Percentiles rank a stretch among this genome's conserved stretches.
Conservation (phyloP, 495 filamentous ascomycete species). For the Hypomontagnella submonticulosa region DNA sequence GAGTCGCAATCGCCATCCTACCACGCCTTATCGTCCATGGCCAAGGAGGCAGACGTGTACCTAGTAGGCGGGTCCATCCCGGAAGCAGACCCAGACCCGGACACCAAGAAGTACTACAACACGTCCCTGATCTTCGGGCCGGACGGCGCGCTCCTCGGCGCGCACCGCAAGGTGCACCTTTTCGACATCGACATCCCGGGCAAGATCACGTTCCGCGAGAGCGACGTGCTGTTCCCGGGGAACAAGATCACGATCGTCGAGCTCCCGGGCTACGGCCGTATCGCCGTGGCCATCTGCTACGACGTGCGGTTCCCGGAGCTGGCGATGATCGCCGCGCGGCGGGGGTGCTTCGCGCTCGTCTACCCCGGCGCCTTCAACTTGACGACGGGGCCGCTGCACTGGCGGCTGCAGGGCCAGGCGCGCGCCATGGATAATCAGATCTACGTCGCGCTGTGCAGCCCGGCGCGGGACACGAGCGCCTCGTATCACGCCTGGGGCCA, state of each 20-base stretch:
- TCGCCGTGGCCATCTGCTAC: slow-evolving; percentile 94
- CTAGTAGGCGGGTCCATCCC: slow-evolving; percentile 94
- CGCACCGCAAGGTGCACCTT: slow-evolving; percentile 94
- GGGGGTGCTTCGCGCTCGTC: slow-evolving; percentile 77
- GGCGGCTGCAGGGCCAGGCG: slow-evolving; percentile 83
- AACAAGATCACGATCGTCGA: slow-evolving; percentile 84
- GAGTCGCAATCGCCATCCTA: slow-evolving; percentile 78
- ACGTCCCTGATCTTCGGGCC: slow-evolving; percentile 87
- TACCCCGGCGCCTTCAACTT: slow-evolving; percentile 97
- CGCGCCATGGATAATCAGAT: slow-evolving; percentile 94
- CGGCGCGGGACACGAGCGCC: slow-evolving; percentile 80
- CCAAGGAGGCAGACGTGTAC: slow-evolving; percentile 77
- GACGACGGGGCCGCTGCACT: slow-evolving; percentile 92
- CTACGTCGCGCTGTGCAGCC: slow-evolving; percentile 92
- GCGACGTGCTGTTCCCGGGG: slow-evolving; percentile 85
- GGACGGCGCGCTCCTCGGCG: slow-evolving; percentile 78
- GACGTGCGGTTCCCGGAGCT: slow-evolving; percentile 97
- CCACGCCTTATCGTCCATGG: slow-evolving; percentile 84
- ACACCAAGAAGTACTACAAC: slow-evolving; percentile 83
- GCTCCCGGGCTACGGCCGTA: slow-evolving; percentile 83
- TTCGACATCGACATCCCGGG: slow-evolving; percentile 99
- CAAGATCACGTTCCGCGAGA: slow-evolving; percentile 90
- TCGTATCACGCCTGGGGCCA: slow-evolving; percentile 93
- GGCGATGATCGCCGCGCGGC: slow-evolving; percentile 85
- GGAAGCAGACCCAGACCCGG: slow-evolving; percentile 65